Base-by-base conservation (phyloP, 192 early-diverging fungal genomes). In the Neocallimastix lanati region DNA sequence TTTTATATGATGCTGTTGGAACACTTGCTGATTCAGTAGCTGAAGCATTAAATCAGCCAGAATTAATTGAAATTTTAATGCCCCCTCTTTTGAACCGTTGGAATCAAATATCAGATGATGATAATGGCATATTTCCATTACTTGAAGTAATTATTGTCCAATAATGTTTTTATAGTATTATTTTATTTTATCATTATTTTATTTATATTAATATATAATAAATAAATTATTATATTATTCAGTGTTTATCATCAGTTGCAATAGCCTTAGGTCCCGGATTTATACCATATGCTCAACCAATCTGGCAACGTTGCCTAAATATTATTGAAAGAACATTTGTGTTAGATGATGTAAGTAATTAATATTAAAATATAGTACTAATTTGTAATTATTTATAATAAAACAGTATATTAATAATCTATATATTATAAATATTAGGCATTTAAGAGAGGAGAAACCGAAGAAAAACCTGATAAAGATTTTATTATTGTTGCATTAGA, bases 401-500 rank as follows among this genome's bases (percentile, higher is more conserved):
- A 50, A 21, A 14, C 9, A 14, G 14, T 13, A 12, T 38, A 14
- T 38, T 38, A 14, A 38, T 38, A 12, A 14, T 38, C 14, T 14
- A 12, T 12, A 14, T 21, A 13, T 13, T 4, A 50, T 50, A 50
- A 13, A 50, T 50, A 13, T 21, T 21, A 67, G 50, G 50, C 50
- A 11, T 67, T n/a, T n/a, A 67, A n/a, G n/a, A 18, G 50, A 15
- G 58, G 78, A 2, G 16, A 81, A 33, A 79, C 77, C 4, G 50
- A 87, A 29, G 93, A 94, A 27, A 86, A 85, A 37, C 95, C 96
- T 25, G 96, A 96, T 84, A 94, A 94, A 87, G 98, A 99, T 83
- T 94, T 97, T 85, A 93, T 98, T 82, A 94, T 99, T 82, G 95
- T 98, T 35, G 90, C 96, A 18, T 87, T 99, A 76, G 98, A 99